phyloP scores from a whole-genome alignment of 2,329 filamentous ascomycete genomes.

The Curvularia hawaiiensis region DNA sequence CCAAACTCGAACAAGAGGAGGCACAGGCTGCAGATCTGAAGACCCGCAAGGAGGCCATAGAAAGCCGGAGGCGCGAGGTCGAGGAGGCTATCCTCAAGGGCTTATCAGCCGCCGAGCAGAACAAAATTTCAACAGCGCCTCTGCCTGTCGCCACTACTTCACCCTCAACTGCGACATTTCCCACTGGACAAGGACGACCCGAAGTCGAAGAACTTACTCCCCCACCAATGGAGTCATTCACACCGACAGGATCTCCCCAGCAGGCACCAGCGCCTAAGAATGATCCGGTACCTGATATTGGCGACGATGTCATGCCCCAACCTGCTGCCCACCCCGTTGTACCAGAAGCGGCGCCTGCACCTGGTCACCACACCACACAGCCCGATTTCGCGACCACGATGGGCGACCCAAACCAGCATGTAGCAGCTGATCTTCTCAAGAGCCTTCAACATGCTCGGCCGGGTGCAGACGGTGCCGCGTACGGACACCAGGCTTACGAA shows the following conservation, averaged over 20 bases:
- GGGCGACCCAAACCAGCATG: slow-evolving; percentile 23
- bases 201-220: slow-evolving; percentile 87
- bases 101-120: slow-evolving; percentile 65
- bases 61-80: slow-evolving; percentile 83
- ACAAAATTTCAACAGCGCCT: slow-evolving; percentile 51
- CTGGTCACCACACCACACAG: slow-evolving; percentile 23
- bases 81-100: slow-evolving; percentile 91
- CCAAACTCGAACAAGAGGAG: slow-evolving; percentile 73
- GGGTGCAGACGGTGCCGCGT: slow-evolving; percentile 28
- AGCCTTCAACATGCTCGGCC: slow-evolving; percentile 37
- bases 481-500: slow-evolving; percentile 31
- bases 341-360: slow-evolving; percentile 32
- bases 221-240: slow-evolving; percentile 65
- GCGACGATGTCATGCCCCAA: slow-evolving; percentile 37
- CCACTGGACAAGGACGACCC: slow-evolving; percentile 66
- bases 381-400: slow-evolving; percentile 32
- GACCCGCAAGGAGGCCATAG: slow-evolving; percentile 72
- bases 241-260: slow-evolving; percentile 57
- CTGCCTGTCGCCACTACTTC: slow-evolving; percentile 30
- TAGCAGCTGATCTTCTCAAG: slow-evolving; percentile 38
- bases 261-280: slow-evolving; percentile 12
- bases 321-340: slow-evolving; percentile 34
- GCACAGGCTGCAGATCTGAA: slow-evolving; percentile 66
- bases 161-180: slow-evolving; percentile 21
- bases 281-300: slow-evolving; percentile 30